Conservation (phyloP, 495 filamentous ascomycete species). For the Penicillium manginii region DNA sequence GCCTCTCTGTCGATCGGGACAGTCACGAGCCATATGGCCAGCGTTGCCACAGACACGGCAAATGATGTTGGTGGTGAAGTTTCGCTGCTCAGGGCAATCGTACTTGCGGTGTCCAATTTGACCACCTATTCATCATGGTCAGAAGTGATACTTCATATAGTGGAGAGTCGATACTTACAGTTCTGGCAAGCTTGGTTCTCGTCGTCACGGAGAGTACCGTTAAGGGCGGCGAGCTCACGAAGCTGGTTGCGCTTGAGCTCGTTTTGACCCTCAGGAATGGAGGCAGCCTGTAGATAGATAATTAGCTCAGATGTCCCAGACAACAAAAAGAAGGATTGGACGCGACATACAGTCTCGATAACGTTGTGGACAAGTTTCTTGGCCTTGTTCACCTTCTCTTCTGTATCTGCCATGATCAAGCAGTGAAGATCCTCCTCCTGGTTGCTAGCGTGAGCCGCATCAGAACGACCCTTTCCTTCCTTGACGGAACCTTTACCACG, state of each 20-base stretch:
- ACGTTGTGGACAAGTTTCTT: constrained; percentile 97
- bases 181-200: constrained; percentile 99
- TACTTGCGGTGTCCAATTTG: constrained; percentile 99
- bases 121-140: constrained; percentile 58
- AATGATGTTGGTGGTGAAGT: constrained; percentile 98
- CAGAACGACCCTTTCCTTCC: constrained; percentile 98
- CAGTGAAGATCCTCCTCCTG: constrained; percentile 99
- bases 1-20: constrained; percentile 88
- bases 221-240: constrained; percentile 92
- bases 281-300: constrained; percentile 71
- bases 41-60: constrained; percentile 97
- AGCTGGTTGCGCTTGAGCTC: constrained; percentile 98
- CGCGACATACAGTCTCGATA: constrained; percentile 85
- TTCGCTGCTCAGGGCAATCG: constrained; percentile 96
- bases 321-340: not conserved
- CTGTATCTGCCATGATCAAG: constrained; percentile 98
- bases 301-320: not conserved
- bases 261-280: constrained; percentile 97
- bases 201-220: constrained; percentile 97
- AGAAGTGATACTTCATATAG: constrained; percentile 2
- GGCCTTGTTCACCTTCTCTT: constrained; percentile 97
- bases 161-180: constrained; percentile 58
- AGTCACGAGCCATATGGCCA: constrained; percentile 91
- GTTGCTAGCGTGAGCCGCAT: constrained; percentile 98
- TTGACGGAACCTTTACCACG: constrained; percentile 99